Conservation (phyloP, 2,329 filamentous ascomycete species). For the Hymenoscyphus linearis region DNA sequence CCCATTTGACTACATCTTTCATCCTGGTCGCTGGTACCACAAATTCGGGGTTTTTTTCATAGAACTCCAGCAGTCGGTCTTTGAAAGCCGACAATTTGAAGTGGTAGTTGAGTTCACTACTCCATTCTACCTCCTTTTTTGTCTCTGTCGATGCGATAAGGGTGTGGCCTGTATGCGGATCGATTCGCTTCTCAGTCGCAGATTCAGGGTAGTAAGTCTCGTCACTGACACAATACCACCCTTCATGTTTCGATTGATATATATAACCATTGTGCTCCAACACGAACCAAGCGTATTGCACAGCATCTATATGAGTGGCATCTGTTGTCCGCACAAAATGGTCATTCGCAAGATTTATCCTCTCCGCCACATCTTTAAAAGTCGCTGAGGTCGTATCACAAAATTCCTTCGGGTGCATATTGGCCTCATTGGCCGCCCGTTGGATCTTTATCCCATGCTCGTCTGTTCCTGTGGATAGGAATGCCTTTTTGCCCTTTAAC, state of each 20-base stretch:
- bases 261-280: conserved; percentile 71
- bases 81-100: conserved; percentile 82
- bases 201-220: conserved; percentile 90
- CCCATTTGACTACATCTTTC: conserved; percentile 72
- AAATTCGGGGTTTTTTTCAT: conserved; percentile 70
- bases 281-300: conserved; percentile 84
- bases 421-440: conserved; percentile 68
- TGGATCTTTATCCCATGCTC: conserved; percentile 99
- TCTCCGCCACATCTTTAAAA: conserved; percentile 69
- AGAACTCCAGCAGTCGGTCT: conserved; percentile 74
- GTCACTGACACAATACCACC: conserved; percentile 96
- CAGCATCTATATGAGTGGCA: conserved; percentile 71
- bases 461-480: conserved; percentile 87
- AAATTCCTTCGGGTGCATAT: conserved; percentile 71
- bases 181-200: conserved; percentile 66
- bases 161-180: conserved; percentile 76
- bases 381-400: conserved; percentile 79
- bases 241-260: conserved; percentile 80
- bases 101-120: conserved; percentile 88
- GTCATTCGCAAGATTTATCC: conserved; percentile 68
- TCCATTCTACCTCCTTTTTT: conserved; percentile 91
- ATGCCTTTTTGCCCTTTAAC: conserved; percentile 64
- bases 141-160: conserved; percentile 82
- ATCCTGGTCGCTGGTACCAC: conserved; percentile 69
- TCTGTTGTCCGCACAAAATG: conserved; percentile 93